Evolutionary conservation across 2,329 filamentous ascomycete species (phyloP).

Genomic region (Pseudogymnoascus sp.): DNA sequence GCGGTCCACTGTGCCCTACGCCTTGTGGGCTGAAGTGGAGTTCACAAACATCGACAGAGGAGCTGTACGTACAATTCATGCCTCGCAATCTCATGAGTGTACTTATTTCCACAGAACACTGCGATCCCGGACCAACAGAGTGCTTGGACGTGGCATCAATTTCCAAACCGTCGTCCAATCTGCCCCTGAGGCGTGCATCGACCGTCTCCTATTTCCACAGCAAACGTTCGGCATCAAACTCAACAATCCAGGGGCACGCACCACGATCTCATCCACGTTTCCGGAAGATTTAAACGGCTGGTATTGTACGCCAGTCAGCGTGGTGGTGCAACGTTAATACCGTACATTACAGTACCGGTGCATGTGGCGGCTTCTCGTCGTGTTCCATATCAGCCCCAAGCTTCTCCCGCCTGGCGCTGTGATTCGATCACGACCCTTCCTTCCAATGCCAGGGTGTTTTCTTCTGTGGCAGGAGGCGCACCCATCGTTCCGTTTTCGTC

Average conservation of each 20-base stretch:
- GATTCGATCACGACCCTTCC: background rate
- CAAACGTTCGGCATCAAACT: background rate
- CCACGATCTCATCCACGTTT: background rate
- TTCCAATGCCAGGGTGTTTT: background rate
- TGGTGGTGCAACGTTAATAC: background rate
- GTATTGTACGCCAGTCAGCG: background rate
- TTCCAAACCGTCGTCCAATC: background rate
- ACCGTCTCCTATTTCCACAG: background rate
- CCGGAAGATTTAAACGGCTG: background rate
- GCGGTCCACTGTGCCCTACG: background rate
- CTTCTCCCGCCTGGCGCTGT: background rate
- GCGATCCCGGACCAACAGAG: background rate
- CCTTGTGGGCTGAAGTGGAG: background rate
- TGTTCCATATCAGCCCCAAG: slow-evolving; percentile 2
- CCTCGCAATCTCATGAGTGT: background rate
- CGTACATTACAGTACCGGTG: background rate
- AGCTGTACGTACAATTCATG: background rate
- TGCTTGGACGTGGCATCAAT: background rate
- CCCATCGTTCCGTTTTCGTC: background rate
- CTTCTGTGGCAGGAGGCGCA: background rate
- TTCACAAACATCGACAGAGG: background rate
- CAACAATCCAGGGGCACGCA: background rate
- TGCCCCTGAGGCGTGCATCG: background rate
- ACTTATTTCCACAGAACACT: background rate
- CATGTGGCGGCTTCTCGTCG: background rate